phyloP scores from a whole-genome alignment of 139 green algal genomes.

The Asterochloris erici region DNA sequence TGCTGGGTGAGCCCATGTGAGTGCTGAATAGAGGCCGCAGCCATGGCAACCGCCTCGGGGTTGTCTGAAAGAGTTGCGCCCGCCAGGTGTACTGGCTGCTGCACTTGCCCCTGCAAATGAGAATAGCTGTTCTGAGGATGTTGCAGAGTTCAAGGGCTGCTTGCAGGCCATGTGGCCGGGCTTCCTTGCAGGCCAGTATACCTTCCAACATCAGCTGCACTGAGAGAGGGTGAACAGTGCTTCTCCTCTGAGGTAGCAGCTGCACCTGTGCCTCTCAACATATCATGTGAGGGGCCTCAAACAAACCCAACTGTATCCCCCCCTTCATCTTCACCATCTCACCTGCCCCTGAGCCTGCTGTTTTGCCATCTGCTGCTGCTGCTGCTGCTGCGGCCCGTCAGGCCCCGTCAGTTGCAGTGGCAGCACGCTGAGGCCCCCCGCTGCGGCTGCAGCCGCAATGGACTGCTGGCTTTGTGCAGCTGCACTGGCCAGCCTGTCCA shows the following conservation, averaged over 20 bases:
- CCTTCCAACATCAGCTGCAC: too few species aligned
- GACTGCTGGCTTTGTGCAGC: constrained; percentile 5
- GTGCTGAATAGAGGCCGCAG: neutral
- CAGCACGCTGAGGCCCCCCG: neutral
- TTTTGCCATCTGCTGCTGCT: neutral
- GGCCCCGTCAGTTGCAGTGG: neutral
- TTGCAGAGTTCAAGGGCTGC: too few species aligned
- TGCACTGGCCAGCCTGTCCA: neutral
- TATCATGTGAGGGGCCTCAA: neutral
- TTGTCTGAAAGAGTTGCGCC: too few species aligned
- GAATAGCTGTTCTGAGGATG: too few species aligned
- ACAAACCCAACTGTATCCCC: neutral
- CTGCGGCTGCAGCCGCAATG: neutral
- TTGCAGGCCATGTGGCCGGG: too few species aligned
- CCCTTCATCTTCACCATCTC: neutral
- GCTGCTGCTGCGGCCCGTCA: neutral
- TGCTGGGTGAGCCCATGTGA: neutral
- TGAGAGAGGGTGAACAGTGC: too few species aligned
- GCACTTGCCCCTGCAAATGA: too few species aligned
- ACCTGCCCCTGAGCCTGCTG: neutral
- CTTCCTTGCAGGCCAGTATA: too few species aligned
- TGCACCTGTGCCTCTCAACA: neutral
- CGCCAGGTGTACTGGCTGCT: too few species aligned
- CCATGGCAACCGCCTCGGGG: too few species aligned
- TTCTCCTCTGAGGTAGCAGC: too few species aligned